Base-by-base conservation (phyloP, 306 rosid species). In the Cicer chorassanicum region DNA sequence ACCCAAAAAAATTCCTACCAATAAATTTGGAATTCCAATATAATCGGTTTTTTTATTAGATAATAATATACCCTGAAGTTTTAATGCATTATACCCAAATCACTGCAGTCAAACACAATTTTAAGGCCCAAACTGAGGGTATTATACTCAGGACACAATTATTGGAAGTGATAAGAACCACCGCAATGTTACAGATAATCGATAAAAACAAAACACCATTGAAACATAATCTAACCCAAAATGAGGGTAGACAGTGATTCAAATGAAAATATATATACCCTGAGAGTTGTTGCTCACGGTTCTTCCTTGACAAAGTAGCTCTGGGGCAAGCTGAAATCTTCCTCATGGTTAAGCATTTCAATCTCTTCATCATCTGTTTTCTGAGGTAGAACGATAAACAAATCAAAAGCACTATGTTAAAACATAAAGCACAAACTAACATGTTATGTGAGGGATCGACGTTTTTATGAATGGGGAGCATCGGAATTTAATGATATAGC, bases 291-390 rank as follows among this genome's bases (percentile, higher is more conserved):
- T 51, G 77, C 45, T 83, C 82, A 87, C 0, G 92, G 34, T 67
- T 92, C 98, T 73, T 95, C 98, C 86, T 95, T 90, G 50, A 72
- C 81, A 63, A 89, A 90, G 88, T 68, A 95, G 81, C 85, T 90
- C 44, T 81, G 91, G 42, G 99, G 99, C 86, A 95, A 82, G 85
- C 82, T 79, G 80, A 95, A 95, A 60, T 92, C 98, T 84, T 92
- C 97, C 82, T 92, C 96, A 12, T 79, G 89, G 77, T 85, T 87
- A 80, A 95, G 84, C 78, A 90, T 48, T 14, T 92, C 98, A 34
- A 68, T 63, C 55, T 95, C 98, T 24, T 95, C 99, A 1, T 95
- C 99, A 6, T 95, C 97, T 62, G 99, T 78, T 84, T 95, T 95
- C 99, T 95, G 88, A 63, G 65, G 77, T 48, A 53, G 54, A 43